Conservation (phyloP, 148 eudicot genomes). For the Vaccinium myrtillus region DNA sequence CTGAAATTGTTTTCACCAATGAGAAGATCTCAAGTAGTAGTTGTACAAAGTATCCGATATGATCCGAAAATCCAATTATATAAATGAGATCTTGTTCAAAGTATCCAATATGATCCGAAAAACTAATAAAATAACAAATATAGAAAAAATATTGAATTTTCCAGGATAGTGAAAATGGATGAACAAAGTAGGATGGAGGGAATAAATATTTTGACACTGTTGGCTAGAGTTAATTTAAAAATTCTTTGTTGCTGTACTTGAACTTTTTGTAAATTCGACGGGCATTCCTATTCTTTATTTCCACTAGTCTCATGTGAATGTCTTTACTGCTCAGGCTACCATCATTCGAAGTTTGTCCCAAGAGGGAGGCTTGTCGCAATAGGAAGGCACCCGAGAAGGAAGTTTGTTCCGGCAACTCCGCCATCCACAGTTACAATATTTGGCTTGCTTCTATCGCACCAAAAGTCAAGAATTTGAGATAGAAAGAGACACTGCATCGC, state of each 20-base stretch:
- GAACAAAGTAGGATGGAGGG: background rate
- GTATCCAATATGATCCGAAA: background rate
- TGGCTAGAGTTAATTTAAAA: background rate
- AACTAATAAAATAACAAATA: too few relatives aligned
- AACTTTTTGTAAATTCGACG: background rate
- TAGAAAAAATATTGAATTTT: background rate
- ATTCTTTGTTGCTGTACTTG: background rate
- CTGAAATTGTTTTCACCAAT: background rate
- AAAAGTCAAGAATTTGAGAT: background rate
- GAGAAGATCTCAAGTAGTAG: background rate
- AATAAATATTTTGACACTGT: background rate
- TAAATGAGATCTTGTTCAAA: background rate
- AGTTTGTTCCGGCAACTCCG: slow-evolving; percentile 28
- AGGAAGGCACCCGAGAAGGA: slow-evolving; percentile 40
- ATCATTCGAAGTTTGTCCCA: slow-evolving; percentile 13
- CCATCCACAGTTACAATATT: background rate
- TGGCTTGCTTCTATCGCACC: background rate
- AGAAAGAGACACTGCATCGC: background rate
- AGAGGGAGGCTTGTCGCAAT: slow-evolving; percentile 24
- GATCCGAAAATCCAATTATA: too few relatives aligned
- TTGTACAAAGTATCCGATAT: background rate
- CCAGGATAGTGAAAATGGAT: background rate
- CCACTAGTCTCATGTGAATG: background rate
- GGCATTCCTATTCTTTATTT: background rate
- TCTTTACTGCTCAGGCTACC: slow-evolving; percentile 39